Base-by-base conservation (phyloP, 2,329 filamentous ascomycete genomes). In the Celoporthe dispersa region DNA sequence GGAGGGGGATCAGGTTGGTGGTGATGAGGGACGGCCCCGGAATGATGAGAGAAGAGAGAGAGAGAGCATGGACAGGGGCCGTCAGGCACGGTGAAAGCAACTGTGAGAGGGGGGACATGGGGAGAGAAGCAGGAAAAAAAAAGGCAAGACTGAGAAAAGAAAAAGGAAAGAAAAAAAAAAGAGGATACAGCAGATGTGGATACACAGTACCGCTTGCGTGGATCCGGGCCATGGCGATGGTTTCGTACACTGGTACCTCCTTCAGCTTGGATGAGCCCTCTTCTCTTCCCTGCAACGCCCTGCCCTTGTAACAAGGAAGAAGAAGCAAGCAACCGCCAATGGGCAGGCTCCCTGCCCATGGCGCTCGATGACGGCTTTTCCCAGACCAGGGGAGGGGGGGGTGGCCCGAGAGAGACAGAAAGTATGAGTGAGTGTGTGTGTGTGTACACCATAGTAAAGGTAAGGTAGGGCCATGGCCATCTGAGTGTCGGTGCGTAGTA, bases 21-120 rank as follows among this genome's bases (percentile, higher is more conserved):
- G 60, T 44, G 70, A 72, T 72, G 70, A 68, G 70, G 68, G 68
- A 70, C 44, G 57, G 41, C 67, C 70, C 70, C 70, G 65, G 68
- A 64, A 68, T 71, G 70, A 71, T 70, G 70, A 22, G 44, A 48
- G 37, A 35, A 35, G 35, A 35, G 4, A 35, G 4, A 35, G 4
- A 35, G 39, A 44, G 39, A 64, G 51, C 70, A 71, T 68, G 68
- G 67, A 71, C 70, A 71, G 68, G 70, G 70, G 66, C 61, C 28
- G 39, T 44, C 59, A 65, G 60, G 61, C 70, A 70, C 70, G 68
- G 70, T 70, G 44, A 51, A 66, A 67, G 62, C 44, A 53, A 70
- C 70, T 72, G 70, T 72, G 70, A 70, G 44, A 28, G 67, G 67
- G 64, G 37, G 37, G 37, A 12, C 37, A 12, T 12, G 37, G 37